Percentiles rank a stretch among this genome's conserved stretches.
These are phyloP conservation scores for Raddia guianensis DNA, from an alignment of 176 grass and related monocot genomes.

Conservation along the genomic window DNA sequence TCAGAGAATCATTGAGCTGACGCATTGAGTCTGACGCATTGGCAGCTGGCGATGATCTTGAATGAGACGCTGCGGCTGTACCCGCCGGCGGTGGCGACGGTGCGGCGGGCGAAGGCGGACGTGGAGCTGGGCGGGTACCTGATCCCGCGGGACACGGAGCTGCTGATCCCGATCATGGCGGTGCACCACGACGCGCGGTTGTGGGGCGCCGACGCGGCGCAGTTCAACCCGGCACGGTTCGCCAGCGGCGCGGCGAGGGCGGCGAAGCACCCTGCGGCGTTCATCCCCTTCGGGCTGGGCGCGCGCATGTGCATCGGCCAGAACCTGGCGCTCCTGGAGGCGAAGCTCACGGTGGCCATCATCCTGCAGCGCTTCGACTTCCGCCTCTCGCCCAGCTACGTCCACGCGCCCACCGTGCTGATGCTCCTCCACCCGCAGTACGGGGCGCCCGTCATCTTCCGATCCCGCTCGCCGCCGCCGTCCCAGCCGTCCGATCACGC, in stretches of 20 bases:
- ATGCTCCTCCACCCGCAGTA: conserved; percentile 99
- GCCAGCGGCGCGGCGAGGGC: conserved; percentile 60
- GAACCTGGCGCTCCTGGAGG: conserved; percentile 89
- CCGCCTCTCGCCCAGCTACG: conserved; percentile 80
- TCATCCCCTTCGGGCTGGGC: conserved; percentile 95
- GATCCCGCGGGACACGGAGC: conserved; percentile 84
- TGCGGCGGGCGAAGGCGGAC: conserved; percentile 77
- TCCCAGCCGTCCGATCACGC: conserved; percentile 35
- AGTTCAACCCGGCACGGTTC: conserved; percentile 92
- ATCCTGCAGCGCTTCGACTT: conserved; percentile 86
- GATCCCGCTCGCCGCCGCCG: conserved; percentile 18
- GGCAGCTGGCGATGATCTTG: conserved; percentile 89
- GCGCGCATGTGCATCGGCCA: conserved; percentile 96
- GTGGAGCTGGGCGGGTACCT: conserved; percentile 73
- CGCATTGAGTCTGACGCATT: neutral
- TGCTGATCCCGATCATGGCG: conserved; percentile 96
- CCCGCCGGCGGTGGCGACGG: conserved; percentile 93
- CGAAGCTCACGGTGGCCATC: conserved; percentile 86
- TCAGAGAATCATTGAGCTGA: conserved; percentile 27
- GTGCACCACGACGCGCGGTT: conserved; percentile 85
- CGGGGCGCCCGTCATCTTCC: conserved; percentile 85
- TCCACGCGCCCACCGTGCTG: conserved; percentile 92
- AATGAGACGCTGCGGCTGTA: conserved; percentile 97
- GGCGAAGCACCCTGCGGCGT: conserved; percentile 73
- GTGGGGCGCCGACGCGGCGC: conserved; percentile 82